These are phyloP conservation scores for Phytophthora sansomeana DNA, from an alignment of 352 stramenopile genomes.

Conservation along the genomic window DNA sequence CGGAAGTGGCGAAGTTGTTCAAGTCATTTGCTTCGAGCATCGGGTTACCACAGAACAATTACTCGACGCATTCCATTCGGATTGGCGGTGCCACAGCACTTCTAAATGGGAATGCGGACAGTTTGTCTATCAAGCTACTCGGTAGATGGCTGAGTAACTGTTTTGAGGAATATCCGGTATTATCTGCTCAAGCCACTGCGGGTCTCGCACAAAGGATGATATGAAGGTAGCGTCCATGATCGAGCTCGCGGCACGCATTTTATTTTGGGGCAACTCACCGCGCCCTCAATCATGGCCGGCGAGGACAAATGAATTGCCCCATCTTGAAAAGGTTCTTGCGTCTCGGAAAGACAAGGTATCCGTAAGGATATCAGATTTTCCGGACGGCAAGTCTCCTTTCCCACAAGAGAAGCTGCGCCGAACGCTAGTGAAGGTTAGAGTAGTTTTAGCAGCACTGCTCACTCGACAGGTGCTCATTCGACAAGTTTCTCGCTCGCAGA, in stretches of 20 bases:
- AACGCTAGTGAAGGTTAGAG: too few species aligned
- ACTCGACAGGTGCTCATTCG: too few species aligned
- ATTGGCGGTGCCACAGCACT: slow-evolving; percentile 9
- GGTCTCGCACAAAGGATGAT: slow-evolving; percentile 5
- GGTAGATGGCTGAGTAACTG: slow-evolving; percentile 6
- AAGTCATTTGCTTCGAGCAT: background rate
- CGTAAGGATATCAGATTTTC: too few species aligned
- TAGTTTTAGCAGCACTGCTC: too few species aligned
- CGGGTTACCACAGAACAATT: background rate
- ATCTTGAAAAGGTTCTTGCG: background rate
- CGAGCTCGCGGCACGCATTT: background rate
- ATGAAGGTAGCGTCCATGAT: slow-evolving; percentile 7
- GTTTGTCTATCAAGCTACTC: slow-evolving; percentile 2
- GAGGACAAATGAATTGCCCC: background rate
- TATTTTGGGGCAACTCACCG: slow-evolving; percentile 2
- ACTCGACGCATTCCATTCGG: slow-evolving; percentile 9
- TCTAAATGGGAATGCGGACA: background rate
- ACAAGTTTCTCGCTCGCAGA: too few species aligned
- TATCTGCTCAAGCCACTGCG: background rate
- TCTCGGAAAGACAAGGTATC: too few species aligned
- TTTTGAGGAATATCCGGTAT: background rate
- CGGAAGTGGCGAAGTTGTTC: background rate
- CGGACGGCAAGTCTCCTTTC: too few species aligned
- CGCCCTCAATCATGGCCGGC: slow-evolving; percentile 9
- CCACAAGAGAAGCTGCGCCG: too few species aligned